Evolutionary conservation across 768 basidiomycete genomes (phyloP), one percentile per base, ranked within the genome.

Genomic region (Mycena rosella): DNA sequence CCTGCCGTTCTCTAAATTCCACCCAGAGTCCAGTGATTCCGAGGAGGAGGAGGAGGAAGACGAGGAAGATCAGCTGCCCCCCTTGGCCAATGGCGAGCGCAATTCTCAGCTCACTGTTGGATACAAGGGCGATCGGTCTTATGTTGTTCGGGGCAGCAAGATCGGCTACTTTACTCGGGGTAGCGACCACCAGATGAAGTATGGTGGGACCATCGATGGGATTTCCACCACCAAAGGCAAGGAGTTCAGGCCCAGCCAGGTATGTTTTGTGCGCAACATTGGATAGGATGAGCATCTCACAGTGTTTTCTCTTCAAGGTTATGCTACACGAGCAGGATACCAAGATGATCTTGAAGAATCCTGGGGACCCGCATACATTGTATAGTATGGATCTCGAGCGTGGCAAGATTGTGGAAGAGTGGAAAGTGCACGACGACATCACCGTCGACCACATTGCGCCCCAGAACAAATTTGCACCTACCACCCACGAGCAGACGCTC

Each of bases 291-390:
- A 38, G 22, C 27, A 15, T 40, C 11, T 36, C 32, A 52, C 36
- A 71, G 3, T 72, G 52, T 64, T 36, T 26, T 44, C 36, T 52
- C 27, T 38, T 40, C 44, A 5, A 98, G 96, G 89, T 97, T 73
- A 97, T 98, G 96, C 81, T 98, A 36, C 96, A 98, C 76, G 93
- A 97, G 71, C 95, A 96, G 89, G 98, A 99, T 78, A 87, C 89
- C 48, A 95, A 95, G 81, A 96, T 99, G 96, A 82, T 99, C 60
- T 77, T 99, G 62, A 94, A 94, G 88, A 92, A 98, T 75, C 90
- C 95, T 5, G 77, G 80, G 42, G 89, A 95, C 42, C 90, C 92
- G 4, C 89, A 95, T 73, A 91, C 96, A 0, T 81, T 99, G 47
- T 98, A 89, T 81, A 89, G 85, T 70, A 89, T 99, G 87, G 98